Evolutionary conservation across 495 filamentous ascomycete genomes (phyloP).

Genomic region (Margaritispora aquatica): DNA sequence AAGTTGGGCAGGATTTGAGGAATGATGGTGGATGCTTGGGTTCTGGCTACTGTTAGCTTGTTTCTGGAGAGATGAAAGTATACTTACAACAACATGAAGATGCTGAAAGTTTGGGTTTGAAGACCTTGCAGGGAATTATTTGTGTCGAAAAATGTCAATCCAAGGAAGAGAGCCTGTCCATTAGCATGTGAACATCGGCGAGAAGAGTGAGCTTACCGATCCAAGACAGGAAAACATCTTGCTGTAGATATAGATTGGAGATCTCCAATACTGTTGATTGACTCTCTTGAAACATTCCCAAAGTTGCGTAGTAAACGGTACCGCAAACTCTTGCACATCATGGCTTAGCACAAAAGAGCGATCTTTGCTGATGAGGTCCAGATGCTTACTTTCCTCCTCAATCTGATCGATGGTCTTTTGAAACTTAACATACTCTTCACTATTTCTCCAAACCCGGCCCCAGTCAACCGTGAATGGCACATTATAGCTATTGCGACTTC

Average conservation of each 20-base stretch:
- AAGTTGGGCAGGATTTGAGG: constrained; percentile 86
- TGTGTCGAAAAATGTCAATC: constrained; percentile 78
- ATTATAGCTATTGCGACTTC: no score
- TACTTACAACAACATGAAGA: constrained; percentile 60
- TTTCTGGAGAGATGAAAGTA: not conserved
- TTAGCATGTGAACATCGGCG: constrained; percentile 31
- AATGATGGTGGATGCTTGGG: constrained; percentile 63
- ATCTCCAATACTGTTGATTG: constrained; percentile 88
- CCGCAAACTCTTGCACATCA: constrained; percentile 39
- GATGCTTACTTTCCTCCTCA: constrained; percentile 39
- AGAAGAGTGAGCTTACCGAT: constrained; percentile 56
- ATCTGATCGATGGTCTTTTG: constrained; percentile 4
- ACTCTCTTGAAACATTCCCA: constrained; percentile 51
- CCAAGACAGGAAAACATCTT: constrained; percentile 51
- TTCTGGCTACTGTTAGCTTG: constrained; percentile 27
- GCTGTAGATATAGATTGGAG: constrained; percentile 78
- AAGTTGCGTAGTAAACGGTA: constrained; percentile 48
- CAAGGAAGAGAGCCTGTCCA: constrained; percentile 61
- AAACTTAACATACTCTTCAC: constrained; percentile 48
- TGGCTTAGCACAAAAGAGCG: no score
- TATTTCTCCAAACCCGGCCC: constrained; percentile 76
- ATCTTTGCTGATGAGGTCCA: constrained; percentile 35
- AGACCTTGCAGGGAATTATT: constrained; percentile 67
- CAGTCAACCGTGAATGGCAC: constrained; percentile 75
- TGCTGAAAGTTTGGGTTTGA: constrained; percentile 79